These are phyloP conservation scores for Drechslerella dactyloides DNA, from an alignment of 2,329 filamentous ascomycete species.

Conservation along the genomic window DNA sequence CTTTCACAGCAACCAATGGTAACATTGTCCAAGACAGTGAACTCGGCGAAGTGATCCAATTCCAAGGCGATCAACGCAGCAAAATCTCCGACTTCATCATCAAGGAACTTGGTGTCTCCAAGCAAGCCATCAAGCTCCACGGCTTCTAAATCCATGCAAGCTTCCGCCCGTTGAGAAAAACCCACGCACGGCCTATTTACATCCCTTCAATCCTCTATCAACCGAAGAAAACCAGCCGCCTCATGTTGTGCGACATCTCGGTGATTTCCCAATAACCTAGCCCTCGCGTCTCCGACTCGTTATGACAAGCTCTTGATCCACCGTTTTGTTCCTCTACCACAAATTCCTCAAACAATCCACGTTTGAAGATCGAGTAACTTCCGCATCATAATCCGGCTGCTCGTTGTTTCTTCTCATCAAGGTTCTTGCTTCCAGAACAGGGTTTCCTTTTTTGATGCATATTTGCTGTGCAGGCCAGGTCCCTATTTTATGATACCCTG, in stretches of 20 bases:
- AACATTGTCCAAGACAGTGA: constrained; percentile 94
- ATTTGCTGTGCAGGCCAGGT: constrained; percentile 24
- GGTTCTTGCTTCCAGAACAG: neutral
- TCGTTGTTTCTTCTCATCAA: constrained; percentile 13
- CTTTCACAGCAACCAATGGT: constrained; percentile 90
- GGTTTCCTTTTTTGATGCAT: constrained; percentile 15
- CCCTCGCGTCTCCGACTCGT: neutral
- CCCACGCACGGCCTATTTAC: constrained; percentile 24
- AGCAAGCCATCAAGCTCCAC: constrained; percentile 37
- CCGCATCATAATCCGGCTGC: neutral
- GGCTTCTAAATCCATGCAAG: constrained; percentile 43
- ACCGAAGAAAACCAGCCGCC: constrained; percentile 18
- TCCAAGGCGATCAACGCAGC: constrained; percentile 98
- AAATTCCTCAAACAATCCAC: no score
- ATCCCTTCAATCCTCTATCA: constrained; percentile 46
- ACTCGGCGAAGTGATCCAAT: constrained; percentile 99
- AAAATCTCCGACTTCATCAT: constrained; percentile 85
- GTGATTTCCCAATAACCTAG: constrained; percentile 11
- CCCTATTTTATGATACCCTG: constrained; percentile 46
- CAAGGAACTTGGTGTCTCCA: constrained; percentile 14
- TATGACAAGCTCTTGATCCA: neutral
- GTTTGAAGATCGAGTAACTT: no score
- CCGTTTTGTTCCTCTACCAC: neutral
- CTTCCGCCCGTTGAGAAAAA: constrained; percentile 26
- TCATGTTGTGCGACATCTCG: constrained; percentile 17